phyloP scores from a whole-genome alignment of 2,329 filamentous ascomycete species.

The Cercospora zeae-maydis region DNA sequence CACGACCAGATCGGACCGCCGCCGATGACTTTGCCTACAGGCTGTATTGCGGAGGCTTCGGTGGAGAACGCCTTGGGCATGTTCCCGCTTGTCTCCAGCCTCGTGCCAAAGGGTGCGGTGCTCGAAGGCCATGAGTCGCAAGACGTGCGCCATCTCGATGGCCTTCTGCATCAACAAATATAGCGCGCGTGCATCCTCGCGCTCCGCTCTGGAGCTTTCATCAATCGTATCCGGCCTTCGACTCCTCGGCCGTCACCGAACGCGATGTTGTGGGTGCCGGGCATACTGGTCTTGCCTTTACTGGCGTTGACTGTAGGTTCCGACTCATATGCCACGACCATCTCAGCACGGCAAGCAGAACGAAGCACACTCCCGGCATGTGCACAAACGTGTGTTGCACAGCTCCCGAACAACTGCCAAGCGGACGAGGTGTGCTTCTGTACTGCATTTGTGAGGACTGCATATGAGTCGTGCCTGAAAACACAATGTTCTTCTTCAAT shows the following conservation, averaged over 20 bases:
- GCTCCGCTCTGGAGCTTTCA: constrained; percentile 3
- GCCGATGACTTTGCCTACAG: not conserved
- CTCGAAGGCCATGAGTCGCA: constrained; percentile 16
- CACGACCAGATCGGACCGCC: constrained; percentile 9
- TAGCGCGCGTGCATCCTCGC: constrained; percentile 12
- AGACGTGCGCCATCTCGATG: constrained; percentile 16
- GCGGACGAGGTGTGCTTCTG: constrained; percentile 15
- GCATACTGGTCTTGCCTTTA: constrained; percentile 19
- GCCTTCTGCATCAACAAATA: constrained; percentile 11
- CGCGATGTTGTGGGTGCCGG: constrained; percentile 15
- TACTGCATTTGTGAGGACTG: constrained; percentile 1
- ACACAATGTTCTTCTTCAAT: constrained; percentile 9
- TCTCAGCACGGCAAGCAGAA: constrained; percentile 13
- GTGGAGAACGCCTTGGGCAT: constrained; percentile 11
- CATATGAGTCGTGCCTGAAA: constrained; percentile 13
- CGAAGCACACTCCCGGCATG: constrained; percentile 9
- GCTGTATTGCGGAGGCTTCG: not conserved
- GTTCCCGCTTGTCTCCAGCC: constrained; percentile 10
- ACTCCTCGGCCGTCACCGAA: constrained; percentile 10
- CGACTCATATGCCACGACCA: constrained; percentile 10
- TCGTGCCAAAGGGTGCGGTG: constrained; percentile 6
- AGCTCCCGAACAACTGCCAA: constrained; percentile 10
- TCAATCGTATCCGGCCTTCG: constrained; percentile 14
- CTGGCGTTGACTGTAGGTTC: constrained; percentile 16
- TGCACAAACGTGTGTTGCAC: constrained; percentile 11